Conservation (phyloP, 169 alveolate species). For the Plasmodium falciparum region DNA sequence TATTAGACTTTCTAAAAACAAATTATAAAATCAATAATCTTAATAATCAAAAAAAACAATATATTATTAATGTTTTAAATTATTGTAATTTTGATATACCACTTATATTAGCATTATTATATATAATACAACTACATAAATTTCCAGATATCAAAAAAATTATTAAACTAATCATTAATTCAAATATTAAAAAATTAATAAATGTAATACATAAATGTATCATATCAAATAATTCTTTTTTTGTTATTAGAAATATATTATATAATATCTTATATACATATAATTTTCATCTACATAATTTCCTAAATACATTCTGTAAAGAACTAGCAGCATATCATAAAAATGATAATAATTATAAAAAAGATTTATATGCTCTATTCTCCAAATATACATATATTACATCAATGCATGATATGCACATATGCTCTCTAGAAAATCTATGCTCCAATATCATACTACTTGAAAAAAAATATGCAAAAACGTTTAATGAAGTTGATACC, state of each 20-base stretch:
- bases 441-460: constrained; percentile 33
- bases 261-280: constrained; percentile 39
- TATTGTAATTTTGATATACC: constrained; percentile 62
- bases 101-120: constrained; percentile 35
- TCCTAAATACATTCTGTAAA: constrained; percentile 49
- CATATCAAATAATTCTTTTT: constrained; percentile 19
- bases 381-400: constrained; percentile 45
- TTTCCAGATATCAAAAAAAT: constrained; percentile 57
- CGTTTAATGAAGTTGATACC: constrained; percentile 13
- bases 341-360: constrained; percentile 62
- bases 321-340: constrained; percentile 35
- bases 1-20: constrained; percentile 28
- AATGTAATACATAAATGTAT: constrained; percentile 42
- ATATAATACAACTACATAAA: constrained; percentile 42
- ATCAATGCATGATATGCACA: constrained; percentile 41
- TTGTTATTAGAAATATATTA: constrained; percentile 57
- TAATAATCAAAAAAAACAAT: constrained; percentile 15
- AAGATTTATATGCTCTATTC: constrained; percentile 54
- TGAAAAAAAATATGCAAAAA: constrained; percentile 42
- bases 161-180: constrained; percentile 39
- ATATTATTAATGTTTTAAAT: constrained; percentile 18
- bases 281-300: constrained; percentile 35
- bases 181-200: constrained; percentile 59
- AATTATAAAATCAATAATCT: constrained; percentile 27
- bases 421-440: constrained; percentile 48